A percentile compares a stretch with the other conserved stretches of the same genome.
Evolutionary conservation across 768 basidiomycete species (phyloP).

Genomic region (Serendipita sp.): DNA sequence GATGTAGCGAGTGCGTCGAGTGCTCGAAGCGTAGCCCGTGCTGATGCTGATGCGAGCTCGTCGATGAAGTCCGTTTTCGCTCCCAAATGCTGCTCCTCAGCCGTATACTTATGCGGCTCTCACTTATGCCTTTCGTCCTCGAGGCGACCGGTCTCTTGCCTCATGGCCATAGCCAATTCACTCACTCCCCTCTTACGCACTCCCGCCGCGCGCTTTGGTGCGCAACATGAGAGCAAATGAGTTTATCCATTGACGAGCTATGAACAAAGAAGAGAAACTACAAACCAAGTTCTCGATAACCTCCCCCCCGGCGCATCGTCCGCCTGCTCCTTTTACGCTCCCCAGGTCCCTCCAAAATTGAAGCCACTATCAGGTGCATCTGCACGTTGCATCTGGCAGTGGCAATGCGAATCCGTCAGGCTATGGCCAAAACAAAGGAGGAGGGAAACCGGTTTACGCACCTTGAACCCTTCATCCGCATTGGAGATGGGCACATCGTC

Average conservation of each 20-base stretch:
- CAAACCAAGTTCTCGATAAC: background rate
- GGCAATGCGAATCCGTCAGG: background rate
- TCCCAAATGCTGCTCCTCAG: background rate
- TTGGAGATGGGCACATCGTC: slow-evolving; percentile 2
- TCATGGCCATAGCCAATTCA: background rate
- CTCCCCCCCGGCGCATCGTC: background rate
- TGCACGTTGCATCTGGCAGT: background rate
- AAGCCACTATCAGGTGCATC: background rate
- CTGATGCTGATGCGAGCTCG: background rate
- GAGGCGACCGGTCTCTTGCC: slow-evolving; percentile 1
- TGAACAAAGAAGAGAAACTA: no score
- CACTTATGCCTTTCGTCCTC: slow-evolving; percentile 5
- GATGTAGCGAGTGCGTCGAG: no score
- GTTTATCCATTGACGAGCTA: no score
- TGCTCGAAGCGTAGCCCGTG: no score
- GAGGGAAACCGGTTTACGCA: background rate
- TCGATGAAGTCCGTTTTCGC: background rate
- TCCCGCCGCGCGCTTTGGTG: no score
- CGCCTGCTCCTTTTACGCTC: background rate
- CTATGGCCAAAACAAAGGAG: background rate
- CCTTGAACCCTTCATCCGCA: slow-evolving; percentile 5
- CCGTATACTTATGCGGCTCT: background rate
- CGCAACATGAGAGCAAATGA: no score
- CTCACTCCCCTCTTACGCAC: background rate
- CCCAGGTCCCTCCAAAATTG: slow-evolving; percentile 2